Evolutionary conservation across 805 yeast genomes (phyloP), one percentile per base, ranked within the genome.

Genomic region (Suhomyces xylopsoci): DNA sequence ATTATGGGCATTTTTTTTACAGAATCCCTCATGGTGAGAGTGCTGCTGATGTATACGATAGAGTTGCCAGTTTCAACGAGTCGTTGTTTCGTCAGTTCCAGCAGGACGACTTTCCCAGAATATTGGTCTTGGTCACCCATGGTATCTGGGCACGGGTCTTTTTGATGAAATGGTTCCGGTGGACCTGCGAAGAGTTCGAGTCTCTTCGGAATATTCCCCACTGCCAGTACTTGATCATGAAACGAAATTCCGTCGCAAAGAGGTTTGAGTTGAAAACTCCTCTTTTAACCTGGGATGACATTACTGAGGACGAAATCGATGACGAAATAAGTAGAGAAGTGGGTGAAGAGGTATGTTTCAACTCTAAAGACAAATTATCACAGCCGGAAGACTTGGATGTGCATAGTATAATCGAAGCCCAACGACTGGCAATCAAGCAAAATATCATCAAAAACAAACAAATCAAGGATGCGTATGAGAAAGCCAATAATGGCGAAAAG

Each of bases 101-200:
- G 54, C 66, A 74, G 45, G 84, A 80, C 15, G 78, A 81, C 59
- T 88, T 89, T 64, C 91, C 97, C n/a, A 81, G 82, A 54, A 87
- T 91, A 17, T 77, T 90, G 40, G 90, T 92, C 2, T 71, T 92
- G 42, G 97, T 92, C 41, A 88, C 96, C 4, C 97, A 92, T 66
- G 97, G 97, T 8, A 89, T 92, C 14, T 90, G 96, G 93, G 88
- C 96, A 3, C 76, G 97, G 41, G 97, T 92, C 7, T 92, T 92
- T 61, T 68, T 92, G 43, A 90, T 91, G 91, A 88, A 91, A 62
- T 92, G 97, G 97, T 92, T 84, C 66, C 76, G 96, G 53, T 92
- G 97, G 97, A 80, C 87, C 1, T 93, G 87, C 63, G 97, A 91
- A 65, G 84, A 85, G 64, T 92, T 91, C 68, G 97, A 92, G 69